Evolutionary conservation across 345 rosid genomes (phyloP).

Genomic region (Citrus maxima): DNA sequence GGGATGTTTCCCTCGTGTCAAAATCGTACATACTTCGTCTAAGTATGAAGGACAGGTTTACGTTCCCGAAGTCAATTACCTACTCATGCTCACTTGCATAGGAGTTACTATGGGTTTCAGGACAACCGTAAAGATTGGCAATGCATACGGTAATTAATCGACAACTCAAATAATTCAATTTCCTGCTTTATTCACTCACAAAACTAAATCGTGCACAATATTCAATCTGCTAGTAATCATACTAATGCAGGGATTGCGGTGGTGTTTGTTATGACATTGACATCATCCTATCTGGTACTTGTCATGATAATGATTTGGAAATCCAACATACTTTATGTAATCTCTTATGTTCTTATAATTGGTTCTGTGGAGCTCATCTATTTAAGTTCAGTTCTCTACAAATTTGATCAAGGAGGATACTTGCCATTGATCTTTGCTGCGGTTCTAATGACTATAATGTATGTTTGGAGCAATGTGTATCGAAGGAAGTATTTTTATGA

Average conservation of each 20-base stretch:
- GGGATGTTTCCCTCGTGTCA: conserved; percentile 40
- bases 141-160: conserved; percentile 38
- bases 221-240: too few species aligned
- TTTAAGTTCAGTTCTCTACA: conserved; percentile 34
- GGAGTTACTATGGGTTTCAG: conserved; percentile 38
- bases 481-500: conserved; percentile 39
- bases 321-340: conserved; percentile 19
- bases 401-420: conserved; percentile 46
- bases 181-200: too few species aligned
- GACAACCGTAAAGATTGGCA: conserved; percentile 33
- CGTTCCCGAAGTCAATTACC: conserved; percentile 38
- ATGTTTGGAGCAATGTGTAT: conserved; percentile 40
- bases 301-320: conserved; percentile 34
- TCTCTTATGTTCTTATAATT: conserved; percentile 19
- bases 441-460: conserved; percentile 33
- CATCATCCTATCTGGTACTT: conserved; percentile 25
- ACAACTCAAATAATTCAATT: too few species aligned
- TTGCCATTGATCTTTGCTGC: conserved; percentile 38
- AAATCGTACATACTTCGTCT: conserved; percentile 35
- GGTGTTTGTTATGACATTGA: conserved; percentile 28
- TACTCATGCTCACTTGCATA: conserved; percentile 42
- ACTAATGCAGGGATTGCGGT: conserved; percentile 33
- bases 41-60: conserved; percentile 40
- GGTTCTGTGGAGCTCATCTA: conserved; percentile 21
- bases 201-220: too few species aligned